Base-by-base conservation (phyloP, 1,284 basidiomycete species). In the Porogramme epimiltina region DNA sequence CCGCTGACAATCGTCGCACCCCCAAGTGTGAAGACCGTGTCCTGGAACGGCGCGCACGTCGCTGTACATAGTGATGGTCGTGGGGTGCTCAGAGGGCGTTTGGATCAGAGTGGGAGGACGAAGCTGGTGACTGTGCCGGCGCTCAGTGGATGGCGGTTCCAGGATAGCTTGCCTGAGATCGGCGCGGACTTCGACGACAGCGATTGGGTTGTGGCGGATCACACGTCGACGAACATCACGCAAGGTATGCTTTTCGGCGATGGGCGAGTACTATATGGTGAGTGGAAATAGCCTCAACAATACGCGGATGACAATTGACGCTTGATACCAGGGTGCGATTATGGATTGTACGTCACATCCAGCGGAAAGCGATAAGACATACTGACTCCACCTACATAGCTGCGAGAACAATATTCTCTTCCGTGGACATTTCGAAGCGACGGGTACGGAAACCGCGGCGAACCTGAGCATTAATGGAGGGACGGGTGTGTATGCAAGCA, bases 401-500 rank as follows among this genome's bases (percentile, higher is more conserved):
- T 90, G 89, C 56, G 89, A 91, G 68, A 89, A 89, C 60, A 73
- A 79, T 13, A 84, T 91, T 24, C 70, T 93, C 9, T 93, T 88
- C 88, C 78, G 89, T 41, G 91, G 91, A 1, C 85, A 89, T 65
- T 93, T 93, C 67, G 74, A 69, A 15, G 80, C 78, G 0, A 82
- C 78, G 0, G 81, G 81, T 10, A 63, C 65, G 0, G 81, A 83
- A 61, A 81, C 76, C 55, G 85, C 78, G 20, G 79, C 86, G n/a
- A 87, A 88, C 56, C 66, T 93, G 15, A 84, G 83, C 0, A 84
- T 93, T 61, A 89, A 91, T 58, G 91, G 91, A 13, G 91, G 91
- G 19, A 75, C 80, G 75, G 86, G 89, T 89, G 52, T 37, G 72
- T 63, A 39, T 18, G 16, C 13, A 22, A n/a, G n/a, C n/a, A n/a